These are phyloP conservation scores for Orbilia oligospora DNA, from an alignment of 2,329 filamentous ascomycete species.

Conservation along the genomic window DNA sequence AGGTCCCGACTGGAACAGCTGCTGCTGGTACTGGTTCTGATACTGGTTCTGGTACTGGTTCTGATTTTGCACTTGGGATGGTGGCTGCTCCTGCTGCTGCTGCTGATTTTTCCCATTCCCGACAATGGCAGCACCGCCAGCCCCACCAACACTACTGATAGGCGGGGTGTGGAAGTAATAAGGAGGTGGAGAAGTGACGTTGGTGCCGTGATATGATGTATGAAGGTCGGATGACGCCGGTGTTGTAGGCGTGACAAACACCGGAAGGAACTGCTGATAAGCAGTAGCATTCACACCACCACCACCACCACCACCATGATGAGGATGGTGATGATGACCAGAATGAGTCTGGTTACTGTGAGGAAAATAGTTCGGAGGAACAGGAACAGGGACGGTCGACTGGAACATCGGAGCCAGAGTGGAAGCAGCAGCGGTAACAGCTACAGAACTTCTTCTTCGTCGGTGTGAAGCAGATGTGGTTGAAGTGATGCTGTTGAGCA, in stretches of 20 bases:
- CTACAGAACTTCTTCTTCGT: slow-evolving; percentile 48
- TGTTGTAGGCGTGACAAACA: slow-evolving; percentile 61
- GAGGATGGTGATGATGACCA: not conserved
- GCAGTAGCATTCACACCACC: slow-evolving; percentile 25
- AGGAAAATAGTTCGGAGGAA: slow-evolving; percentile 44
- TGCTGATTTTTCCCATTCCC: slow-evolving; percentile 14
- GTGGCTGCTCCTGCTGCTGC: slow-evolving; percentile 25
- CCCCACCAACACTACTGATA: slow-evolving; percentile 56
- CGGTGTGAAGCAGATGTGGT: slow-evolving; percentile 54
- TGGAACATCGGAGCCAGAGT: slow-evolving; percentile 50
- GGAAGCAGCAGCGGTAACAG: slow-evolving; percentile 37
- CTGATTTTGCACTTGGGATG: slow-evolving; percentile 30
- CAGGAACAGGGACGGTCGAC: no score
- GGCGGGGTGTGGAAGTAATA: slow-evolving; percentile 58
- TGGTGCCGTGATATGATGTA: slow-evolving; percentile 60
- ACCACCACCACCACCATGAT: not conserved
- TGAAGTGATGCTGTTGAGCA: slow-evolving; percentile 58
- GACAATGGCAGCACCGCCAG: slow-evolving; percentile 51
- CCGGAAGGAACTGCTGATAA: slow-evolving; percentile 58
- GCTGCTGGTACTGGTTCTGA: slow-evolving; percentile 46
- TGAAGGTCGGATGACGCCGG: slow-evolving; percentile 61
- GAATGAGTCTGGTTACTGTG: slow-evolving; percentile 45
- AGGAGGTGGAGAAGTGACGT: slow-evolving; percentile 51
- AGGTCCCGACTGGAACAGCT: slow-evolving; percentile 29
- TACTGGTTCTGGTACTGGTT: slow-evolving; percentile 26